Evolutionary conservation across 2,329 filamentous ascomycete species (phyloP).

Genomic region (Nemania abortiva): DNA sequence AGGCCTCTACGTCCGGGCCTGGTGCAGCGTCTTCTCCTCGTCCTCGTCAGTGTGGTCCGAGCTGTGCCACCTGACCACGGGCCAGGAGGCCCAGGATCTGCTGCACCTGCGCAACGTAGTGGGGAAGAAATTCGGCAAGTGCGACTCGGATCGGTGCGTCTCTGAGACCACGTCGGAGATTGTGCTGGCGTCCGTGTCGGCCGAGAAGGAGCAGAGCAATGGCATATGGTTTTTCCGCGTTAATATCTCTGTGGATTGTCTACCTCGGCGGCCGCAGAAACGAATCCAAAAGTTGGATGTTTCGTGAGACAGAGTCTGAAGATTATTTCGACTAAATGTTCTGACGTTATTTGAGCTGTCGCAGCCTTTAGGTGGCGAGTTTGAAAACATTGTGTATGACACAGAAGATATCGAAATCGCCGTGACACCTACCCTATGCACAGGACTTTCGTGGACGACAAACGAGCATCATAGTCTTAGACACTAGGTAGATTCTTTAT

Average conservation of each 20-base stretch:
- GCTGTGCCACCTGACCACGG: slow-evolving; percentile 19
- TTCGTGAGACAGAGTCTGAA: neutral
- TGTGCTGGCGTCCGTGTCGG: slow-evolving; percentile 15
- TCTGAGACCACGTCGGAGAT: slow-evolving; percentile 24
- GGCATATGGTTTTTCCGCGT: slow-evolving; percentile 15
- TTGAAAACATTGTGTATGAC: no score
- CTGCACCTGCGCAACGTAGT: slow-evolving; percentile 24
- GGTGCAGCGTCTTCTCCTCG: slow-evolving; percentile 21
- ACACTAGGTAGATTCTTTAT: neutral
- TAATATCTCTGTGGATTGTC: slow-evolving; percentile 18
- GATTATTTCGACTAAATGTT: neutral
- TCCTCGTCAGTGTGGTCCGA: slow-evolving; percentile 21
- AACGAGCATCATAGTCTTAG: neutral
- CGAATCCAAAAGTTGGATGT: neutral
- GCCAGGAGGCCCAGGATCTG: slow-evolving; percentile 20
- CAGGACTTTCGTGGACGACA: neutral
- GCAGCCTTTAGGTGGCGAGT: no score
- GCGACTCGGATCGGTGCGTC: slow-evolving; percentile 14
- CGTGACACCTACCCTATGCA: neutral
- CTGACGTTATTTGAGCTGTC: neutral
- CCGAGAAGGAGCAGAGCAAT: slow-evolving; percentile 15
- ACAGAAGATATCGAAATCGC: neutral
- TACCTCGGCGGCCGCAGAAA: slow-evolving; percentile 19
- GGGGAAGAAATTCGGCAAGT: slow-evolving; percentile 25
- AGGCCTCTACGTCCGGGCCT: slow-evolving; percentile 16